Conservation (phyloP, 108 stramenopile species). For the Poteriospumella lacustris region DNA sequence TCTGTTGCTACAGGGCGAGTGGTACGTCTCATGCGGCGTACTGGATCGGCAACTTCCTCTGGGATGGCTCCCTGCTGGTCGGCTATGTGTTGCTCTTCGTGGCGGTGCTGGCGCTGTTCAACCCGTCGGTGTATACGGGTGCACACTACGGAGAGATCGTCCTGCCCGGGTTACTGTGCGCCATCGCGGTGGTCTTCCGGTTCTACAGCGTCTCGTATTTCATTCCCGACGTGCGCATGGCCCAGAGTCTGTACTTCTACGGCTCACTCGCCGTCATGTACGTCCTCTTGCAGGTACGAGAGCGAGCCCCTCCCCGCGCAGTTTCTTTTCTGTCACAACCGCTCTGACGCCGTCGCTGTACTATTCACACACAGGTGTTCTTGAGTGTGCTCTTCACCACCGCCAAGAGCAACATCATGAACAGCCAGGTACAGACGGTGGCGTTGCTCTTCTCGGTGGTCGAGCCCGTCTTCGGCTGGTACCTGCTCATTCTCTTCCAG, state of each 20-base stretch:
- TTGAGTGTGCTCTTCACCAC: neutral
- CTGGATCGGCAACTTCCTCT: constrained; percentile 23
- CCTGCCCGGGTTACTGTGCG: neutral
- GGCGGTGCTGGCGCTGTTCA: neutral
- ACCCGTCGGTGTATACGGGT: neutral
- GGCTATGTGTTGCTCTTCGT: neutral
- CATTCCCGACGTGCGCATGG: neutral
- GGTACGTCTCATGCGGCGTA: constrained; percentile 17
- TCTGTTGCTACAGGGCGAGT: neutral
- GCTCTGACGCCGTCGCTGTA: too few relatives aligned
- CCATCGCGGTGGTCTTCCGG: neutral
- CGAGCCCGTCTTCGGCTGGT: constrained; percentile 17
- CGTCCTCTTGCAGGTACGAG: too few relatives aligned
- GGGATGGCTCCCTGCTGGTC: neutral
- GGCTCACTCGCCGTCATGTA: neutral
- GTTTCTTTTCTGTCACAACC: too few relatives aligned
- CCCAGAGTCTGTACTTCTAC: constrained; percentile 20
- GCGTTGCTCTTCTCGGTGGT: neutral
- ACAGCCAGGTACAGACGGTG: neutral
- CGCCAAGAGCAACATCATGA: neutral
- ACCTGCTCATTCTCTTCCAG: neutral
- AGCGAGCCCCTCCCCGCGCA: too few relatives aligned
- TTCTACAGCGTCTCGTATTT: constrained; percentile 16
- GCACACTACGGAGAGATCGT: neutral
- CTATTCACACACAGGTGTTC: neutral